These are phyloP conservation scores for Mitragyna speciosa DNA, from an alignment of 257 asterid genomes.

Conservation along the genomic window DNA sequence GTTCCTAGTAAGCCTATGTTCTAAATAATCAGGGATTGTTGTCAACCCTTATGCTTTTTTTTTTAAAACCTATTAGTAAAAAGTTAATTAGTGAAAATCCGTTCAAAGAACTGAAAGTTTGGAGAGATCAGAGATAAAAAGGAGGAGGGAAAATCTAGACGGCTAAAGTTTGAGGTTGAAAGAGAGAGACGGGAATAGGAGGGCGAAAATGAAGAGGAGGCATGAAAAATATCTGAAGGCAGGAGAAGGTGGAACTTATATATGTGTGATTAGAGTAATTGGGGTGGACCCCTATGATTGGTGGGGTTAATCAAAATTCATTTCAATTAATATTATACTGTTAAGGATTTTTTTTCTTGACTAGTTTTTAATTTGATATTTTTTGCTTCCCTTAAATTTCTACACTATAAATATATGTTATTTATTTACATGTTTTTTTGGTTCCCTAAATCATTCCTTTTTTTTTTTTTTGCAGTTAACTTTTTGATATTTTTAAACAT, in stretches of 20 bases:
- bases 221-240: conserved; percentile 17
- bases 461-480: too few species aligned
- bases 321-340: too few species aligned
- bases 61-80: too few species aligned
- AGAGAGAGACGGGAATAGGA: not conserved
- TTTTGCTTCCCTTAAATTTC: too few species aligned
- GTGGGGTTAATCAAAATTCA: not conserved
- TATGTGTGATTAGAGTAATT: not conserved
- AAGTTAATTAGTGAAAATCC: not conserved
- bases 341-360: too few species aligned
- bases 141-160: not conserved
- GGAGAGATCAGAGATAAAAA: not conserved
- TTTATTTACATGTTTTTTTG: too few species aligned
- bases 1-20: not conserved
- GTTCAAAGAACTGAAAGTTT: not conserved
- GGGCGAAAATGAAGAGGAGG: not conserved
- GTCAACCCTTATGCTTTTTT: not conserved
- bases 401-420: too few species aligned
- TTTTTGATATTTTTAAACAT: too few species aligned
- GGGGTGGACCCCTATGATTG: not conserved
- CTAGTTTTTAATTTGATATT: too few species aligned
- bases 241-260: not conserved
- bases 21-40: not conserved
- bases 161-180: not conserved
- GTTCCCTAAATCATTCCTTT: too few species aligned